Conservation (phyloP, 2,329 filamentous ascomycete genomes). For the Cyphellophora europaea region DNA sequence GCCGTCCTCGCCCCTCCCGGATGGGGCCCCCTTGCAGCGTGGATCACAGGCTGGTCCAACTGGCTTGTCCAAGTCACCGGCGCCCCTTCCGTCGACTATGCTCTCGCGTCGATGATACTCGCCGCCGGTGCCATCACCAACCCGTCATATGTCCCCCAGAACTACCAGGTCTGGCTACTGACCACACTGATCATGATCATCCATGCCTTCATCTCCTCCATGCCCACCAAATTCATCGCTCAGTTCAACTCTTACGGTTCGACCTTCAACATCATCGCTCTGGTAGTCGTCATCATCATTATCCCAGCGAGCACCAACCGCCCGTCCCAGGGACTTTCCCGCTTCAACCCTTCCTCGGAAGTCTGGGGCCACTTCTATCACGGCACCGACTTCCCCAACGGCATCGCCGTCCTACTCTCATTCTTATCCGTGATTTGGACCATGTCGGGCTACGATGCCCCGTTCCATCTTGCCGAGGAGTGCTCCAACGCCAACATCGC, state of each 20-base stretch:
- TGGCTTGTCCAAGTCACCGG: conserved; percentile 60
- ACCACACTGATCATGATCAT: conserved; percentile 59
- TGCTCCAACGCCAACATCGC: conserved; percentile 65
- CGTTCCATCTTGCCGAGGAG: conserved; percentile 67
- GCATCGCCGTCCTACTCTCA: conserved; percentile 60
- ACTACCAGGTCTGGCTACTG: conserved; percentile 61
- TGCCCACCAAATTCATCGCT: conserved; percentile 63
- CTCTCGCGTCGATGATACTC: conserved; percentile 60
- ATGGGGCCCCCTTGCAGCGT: conserved; percentile 58
- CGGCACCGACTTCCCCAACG: conserved; percentile 58
- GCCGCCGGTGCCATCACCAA: conserved; percentile 60
- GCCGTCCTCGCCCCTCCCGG: conserved; percentile 60
- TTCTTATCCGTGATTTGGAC: conserved; percentile 65
- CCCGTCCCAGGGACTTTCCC: conserved; percentile 42
- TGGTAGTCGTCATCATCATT: conserved; percentile 57
- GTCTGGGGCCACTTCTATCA: conserved; percentile 61
- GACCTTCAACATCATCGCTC: conserved; percentile 59
- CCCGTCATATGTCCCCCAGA: conserved; percentile 53
- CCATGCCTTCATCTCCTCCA: conserved; percentile 57
- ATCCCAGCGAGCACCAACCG: conserved; percentile 53
- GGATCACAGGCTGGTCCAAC: conserved; percentile 62
- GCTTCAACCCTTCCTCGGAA: conserved; percentile 47
- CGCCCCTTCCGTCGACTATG: conserved; percentile 59
- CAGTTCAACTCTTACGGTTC: conserved; percentile 61
- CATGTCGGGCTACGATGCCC: conserved; percentile 56